Evolutionary conservation across 257 asterid species (phyloP), one percentile per base, ranked within the genome.

Genomic region (Nicotiana attenuata): DNA sequence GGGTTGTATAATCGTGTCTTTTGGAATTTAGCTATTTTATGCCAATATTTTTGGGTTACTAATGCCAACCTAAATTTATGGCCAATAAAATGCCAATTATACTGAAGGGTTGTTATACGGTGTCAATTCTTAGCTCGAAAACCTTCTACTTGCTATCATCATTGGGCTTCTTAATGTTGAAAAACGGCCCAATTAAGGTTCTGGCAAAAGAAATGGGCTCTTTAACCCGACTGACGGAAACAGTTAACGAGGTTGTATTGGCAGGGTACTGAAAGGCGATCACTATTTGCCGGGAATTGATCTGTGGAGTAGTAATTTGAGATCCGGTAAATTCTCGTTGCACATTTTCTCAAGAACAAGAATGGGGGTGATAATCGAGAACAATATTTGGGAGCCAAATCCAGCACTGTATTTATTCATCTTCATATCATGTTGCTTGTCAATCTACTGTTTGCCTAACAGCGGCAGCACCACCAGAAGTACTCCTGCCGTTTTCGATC

Each of bases 361-460:
- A 81, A 96, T 96, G 99, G 99, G 91, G 69, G 95, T 94, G 60
- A 90, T 89, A 17, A 84, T 93, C 80, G 99, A 89, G 89, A 89
- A 90, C 83, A 93, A 91, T 77, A 81, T 90, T 59, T 94, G 98
- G 98, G 94, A 92, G 78, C 98, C 98, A 35, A 92, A 87, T 90
- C 77, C 80, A 84, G 88, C 92, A 24, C 78, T 91, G 5, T 90
- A 75, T 84, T 5, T 90, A 10, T 89, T 92, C 84, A 75, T 93
- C 33, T 89, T 93, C 87, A 65, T 90, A 77, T 83, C 90, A 65
- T 90, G 92, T 81, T 79, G 88, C 80, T 77, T 90, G 52, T 94
- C 96, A 50, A 86, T 96, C 81, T 83, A 88, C 81, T 92, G 83
- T 78, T 87, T 88, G 55, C 97, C 98, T 6, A 73, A 47, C 77